Conservation (phyloP, 1,284 basidiomycete genomes). For the Cerioporus squamosus region DNA sequence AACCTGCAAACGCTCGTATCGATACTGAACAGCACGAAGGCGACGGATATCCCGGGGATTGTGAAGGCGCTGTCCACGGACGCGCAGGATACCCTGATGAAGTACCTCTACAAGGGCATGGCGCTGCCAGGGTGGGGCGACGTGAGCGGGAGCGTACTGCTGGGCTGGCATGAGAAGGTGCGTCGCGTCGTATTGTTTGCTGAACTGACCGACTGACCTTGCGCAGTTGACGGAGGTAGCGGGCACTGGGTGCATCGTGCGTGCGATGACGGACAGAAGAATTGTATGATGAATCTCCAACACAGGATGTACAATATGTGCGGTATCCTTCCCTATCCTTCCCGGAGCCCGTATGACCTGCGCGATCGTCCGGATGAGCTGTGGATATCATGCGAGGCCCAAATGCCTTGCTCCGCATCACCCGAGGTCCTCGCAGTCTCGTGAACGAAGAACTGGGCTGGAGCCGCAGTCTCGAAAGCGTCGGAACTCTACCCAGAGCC, state of each 20-base stretch:
- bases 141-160: constrained; percentile 86
- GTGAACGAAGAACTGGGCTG: no score
- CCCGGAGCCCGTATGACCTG: no score
- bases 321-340: not conserved
- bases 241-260: constrained; percentile 95
- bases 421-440: no score
- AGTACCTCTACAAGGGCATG: constrained; percentile 98
- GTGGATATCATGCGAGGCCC: no score
- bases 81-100: constrained; percentile 94
- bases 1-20: constrained; percentile 88
- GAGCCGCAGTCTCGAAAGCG: no score
- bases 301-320: constrained; percentile 19
- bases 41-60: constrained; percentile 83
- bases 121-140: constrained; percentile 83
- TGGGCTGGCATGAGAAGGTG: constrained; percentile 97
- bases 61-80: constrained; percentile 79
- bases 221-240: constrained; percentile 90
- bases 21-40: constrained; percentile 94
- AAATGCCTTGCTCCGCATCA: no score
- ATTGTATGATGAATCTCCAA: constrained; percentile 56
- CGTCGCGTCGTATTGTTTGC: constrained; percentile 7
- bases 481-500: no score
- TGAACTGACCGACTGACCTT: not conserved
- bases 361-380: no score
- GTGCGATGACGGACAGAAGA: constrained; percentile 95